Base-by-base conservation (phyloP, 2,329 filamentous ascomycete genomes). In the Colletotrichum sp. region DNA sequence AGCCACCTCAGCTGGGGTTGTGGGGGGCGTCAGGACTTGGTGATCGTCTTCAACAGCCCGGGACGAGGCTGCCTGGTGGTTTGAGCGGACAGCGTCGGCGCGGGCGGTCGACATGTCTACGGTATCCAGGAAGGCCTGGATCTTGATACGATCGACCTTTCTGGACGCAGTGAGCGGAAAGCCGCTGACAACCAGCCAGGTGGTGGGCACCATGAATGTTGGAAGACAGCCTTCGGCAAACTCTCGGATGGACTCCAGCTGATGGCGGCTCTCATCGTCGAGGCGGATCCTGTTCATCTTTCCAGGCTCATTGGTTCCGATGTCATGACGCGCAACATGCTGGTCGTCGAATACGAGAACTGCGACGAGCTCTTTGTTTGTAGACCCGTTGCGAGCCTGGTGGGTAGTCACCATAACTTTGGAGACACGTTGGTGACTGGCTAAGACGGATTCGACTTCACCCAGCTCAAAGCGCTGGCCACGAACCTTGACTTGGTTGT, bases 401-500 rank as follows among this genome's bases (percentile, higher is more conserved):
- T n/a, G 18, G 0, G 18, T 44, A 12, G 39, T 44, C 10, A 67
- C 21, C 18, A 67, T 15, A 16, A 24, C 64, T 5, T 39, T 52
- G 15, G 24, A 39, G 12, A 44, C 64, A 16, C 15, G n/a, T 12
- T 32, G 21, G 7, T 39, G 24, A 26, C 39, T 52, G 13, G 64
- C 44, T 3, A 74, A 7, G 6, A 67, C 30, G 67, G 66, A 16
- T 39, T 75, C 68, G 5, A 75, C 64, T 49, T 77, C 77, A 15
- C 26, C 24, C 7, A 88, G 82, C 81, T 87, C 91, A 73, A 89
- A 82, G 72, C 88, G 79, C 72, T 86, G 90, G 60, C 91, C 91
- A 30, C 86, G 84, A n/a, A 91, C 79, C 79, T 91, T 91, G 44
- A 90, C 85, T 79, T 91, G 89, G 1, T 84, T 85, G 78, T 91